These are phyloP conservation scores for Sisymbrium irio DNA, from an alignment of 345 rosid species.

Conservation along the genomic window DNA sequence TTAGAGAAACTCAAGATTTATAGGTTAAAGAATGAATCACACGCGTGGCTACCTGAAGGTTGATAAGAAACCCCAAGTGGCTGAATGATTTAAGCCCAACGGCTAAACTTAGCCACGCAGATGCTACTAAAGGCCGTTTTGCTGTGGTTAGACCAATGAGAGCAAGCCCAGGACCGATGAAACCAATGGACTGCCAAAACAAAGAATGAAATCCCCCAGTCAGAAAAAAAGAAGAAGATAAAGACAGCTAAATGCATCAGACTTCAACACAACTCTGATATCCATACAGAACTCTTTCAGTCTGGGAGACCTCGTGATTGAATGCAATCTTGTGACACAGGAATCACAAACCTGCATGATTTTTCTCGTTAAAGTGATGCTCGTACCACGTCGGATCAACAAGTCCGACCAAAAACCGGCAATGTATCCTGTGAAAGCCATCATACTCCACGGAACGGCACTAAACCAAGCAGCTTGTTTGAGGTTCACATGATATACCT, in stretches of 20 bases:
- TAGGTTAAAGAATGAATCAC: not conserved
- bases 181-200: slow-evolving; percentile 79
- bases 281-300: not conserved
- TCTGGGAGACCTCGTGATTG: not conserved
- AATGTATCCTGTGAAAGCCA: slow-evolving; percentile 85
- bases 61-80: slow-evolving; percentile 94
- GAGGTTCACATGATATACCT: slow-evolving; percentile 90
- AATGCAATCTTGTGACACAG: slow-evolving; percentile 1
- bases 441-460: slow-evolving; percentile 92
- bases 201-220: slow-evolving; percentile 8
- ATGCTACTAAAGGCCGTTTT: slow-evolving; percentile 63
- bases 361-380: slow-evolving; percentile 80
- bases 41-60: slow-evolving; percentile 65
- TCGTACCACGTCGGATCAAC: slow-evolving; percentile 67
- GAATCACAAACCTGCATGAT: slow-evolving; percentile 77
- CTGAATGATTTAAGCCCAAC: slow-evolving; percentile 92
- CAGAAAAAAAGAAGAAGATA: not conserved
- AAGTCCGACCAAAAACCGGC: slow-evolving; percentile 81
- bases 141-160: slow-evolving; percentile 79
- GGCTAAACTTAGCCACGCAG: slow-evolving; percentile 93
- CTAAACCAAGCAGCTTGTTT: slow-evolving; percentile 98
- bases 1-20: slow-evolving; percentile 17
- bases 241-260: not conserved
- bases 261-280: slow-evolving; percentile 3
- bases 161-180: slow-evolving; percentile 77